A percentile compares a stretch with the other conserved stretches of the same genome.
Conservation (phyloP, 345 rosid genomes). For the Iberis pinnata region DNA sequence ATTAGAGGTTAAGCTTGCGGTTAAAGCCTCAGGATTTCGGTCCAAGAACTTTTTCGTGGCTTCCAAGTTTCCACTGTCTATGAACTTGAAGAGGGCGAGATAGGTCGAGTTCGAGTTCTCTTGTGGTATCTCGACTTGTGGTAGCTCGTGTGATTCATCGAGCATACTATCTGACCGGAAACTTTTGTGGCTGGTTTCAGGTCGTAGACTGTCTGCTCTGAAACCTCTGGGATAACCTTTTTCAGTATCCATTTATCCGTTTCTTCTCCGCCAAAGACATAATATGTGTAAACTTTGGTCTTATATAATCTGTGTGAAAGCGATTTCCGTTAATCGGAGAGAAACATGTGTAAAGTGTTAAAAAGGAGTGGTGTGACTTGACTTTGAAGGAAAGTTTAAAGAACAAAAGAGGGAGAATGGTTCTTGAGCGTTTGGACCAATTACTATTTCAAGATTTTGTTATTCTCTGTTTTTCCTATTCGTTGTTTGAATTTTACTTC, state of each 20-base stretch:
- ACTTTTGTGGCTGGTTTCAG: slow-evolving; percentile 12
- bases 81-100: slow-evolving; percentile 43
- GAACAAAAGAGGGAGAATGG: neutral
- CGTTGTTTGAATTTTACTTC: neutral
- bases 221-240: slow-evolving; percentile 28
- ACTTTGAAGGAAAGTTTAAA: slow-evolving; percentile 18
- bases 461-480: too few species aligned
- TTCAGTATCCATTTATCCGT: slow-evolving; percentile 22
- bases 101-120: slow-evolving; percentile 27
- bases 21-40: slow-evolving; percentile 30
- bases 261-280: neutral
- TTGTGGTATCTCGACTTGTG: slow-evolving; percentile 7
- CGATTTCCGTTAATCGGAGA: slow-evolving; percentile 10
- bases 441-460: neutral
- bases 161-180: slow-evolving; percentile 25
- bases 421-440: slow-evolving; percentile 4
- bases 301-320: neutral
- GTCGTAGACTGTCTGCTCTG: slow-evolving; percentile 23
- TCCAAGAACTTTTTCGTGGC: slow-evolving; percentile 39
- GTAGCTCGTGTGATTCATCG: slow-evolving; percentile 21
- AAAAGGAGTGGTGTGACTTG: slow-evolving; percentile 12
- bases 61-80: slow-evolving; percentile 53
- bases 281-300: neutral
- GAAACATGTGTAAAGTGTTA: slow-evolving; percentile 15
- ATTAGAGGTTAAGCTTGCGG: slow-evolving; percentile 44